Base-by-base conservation (phyloP, 129 eudicot genomes). In the Lactuca saligna region DNA sequence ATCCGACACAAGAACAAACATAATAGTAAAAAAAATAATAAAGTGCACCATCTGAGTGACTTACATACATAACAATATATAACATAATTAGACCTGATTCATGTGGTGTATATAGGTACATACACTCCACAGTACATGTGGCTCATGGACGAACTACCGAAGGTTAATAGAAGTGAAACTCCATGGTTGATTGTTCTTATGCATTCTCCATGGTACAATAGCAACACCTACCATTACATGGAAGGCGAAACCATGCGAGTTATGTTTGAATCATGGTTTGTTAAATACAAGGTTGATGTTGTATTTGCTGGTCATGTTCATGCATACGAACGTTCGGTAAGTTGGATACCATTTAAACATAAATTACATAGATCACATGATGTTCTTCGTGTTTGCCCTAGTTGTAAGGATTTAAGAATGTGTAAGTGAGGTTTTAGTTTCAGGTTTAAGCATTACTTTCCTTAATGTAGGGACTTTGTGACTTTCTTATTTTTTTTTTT, bases 191-290 rank as follows among this genome's bases (percentile, higher is more conserved):
- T 90, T 71, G 95, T 90, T 80, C 77, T 90, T 33, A 70, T 87
- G 82, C 97, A 90, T 79, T 74, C 95, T 9, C 97, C 97, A 11
- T 80, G 88, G 89, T 90, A 90, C 72, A 90, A 87, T 57, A 90
- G 95, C 84, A 82, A 90, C 79, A 68, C 76, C 11, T 79, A 74
- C 75, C 97, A 90, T 71, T 90, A 82, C 54, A 82, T 90, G 95
- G 97, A 90, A 85, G 95, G 95, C 3, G 97, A 90, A 74, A 80
- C 85, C 75, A 90, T 90, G 97, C 79, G 97, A 71, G 91, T 87
- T 42, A 71, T 90, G 89, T 90, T 63, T n/a, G 97, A 90, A 73
- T 74, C 91, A 7, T 84, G 81, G 97, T 87, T 90, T 77, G 89
- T 90, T 31, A 17, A 81, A 63, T 69, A 87, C 87, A 87, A 90